Conservation (phyloP, 805 yeast genomes). For the Cyberlindnera maritima region DNA sequence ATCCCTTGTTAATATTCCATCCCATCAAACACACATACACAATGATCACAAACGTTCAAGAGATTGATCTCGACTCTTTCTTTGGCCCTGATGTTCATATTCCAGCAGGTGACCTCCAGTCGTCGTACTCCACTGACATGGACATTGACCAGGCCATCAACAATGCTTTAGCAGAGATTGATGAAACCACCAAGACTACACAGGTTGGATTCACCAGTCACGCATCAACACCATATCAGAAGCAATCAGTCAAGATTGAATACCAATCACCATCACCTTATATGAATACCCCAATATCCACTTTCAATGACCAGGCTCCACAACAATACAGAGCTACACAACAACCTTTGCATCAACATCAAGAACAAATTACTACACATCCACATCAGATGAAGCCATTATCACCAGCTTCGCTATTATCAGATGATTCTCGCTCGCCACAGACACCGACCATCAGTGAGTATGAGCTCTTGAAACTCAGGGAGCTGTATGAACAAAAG, state of each 20-base stretch:
- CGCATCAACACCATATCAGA: not conserved
- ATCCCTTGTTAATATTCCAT: not conserved
- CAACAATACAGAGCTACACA: not conserved
- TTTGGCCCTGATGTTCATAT: constrained; percentile 4
- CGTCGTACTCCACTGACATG: not conserved
- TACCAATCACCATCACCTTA: not conserved
- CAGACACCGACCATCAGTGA: constrained; percentile 5
- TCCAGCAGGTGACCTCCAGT: not conserved
- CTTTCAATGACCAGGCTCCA: not conserved
- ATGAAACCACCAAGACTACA: constrained; percentile 6
- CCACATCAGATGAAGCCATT: constrained; percentile 19
- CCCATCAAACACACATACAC: not conserved
- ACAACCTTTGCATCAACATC: no score
- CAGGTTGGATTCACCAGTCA: not conserved
- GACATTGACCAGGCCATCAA: constrained; percentile 16
- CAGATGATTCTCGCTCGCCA: constrained; percentile 29
- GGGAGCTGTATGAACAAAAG: constrained; percentile 32
- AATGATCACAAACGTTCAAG: constrained; percentile 10
- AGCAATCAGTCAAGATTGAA: not conserved
- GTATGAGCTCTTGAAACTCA: constrained; percentile 21
- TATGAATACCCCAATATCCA: not conserved
- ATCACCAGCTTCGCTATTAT: constrained; percentile 36
- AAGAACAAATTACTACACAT: no score
- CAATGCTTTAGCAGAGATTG: constrained; percentile 15
- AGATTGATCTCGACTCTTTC: constrained; percentile 14